Evolutionary conservation across 2,329 filamentous ascomycete species (phyloP), one percentile per base, ranked within the genome.

Genomic region (Xylaria sp.): DNA sequence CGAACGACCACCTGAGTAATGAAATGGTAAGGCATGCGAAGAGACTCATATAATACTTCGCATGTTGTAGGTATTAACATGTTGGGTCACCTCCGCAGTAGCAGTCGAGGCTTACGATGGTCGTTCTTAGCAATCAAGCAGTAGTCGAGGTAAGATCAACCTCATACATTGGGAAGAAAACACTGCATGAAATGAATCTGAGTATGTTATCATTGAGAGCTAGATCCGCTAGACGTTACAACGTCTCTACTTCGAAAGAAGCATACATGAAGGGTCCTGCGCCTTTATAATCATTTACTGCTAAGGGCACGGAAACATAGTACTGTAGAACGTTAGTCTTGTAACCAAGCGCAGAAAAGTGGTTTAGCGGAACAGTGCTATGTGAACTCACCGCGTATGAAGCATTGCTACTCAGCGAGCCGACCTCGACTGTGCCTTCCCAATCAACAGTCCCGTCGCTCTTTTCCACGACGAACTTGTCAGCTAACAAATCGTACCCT

Each of bases 361-460:
- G 20, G 46, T 20, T 18, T 0, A 13, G 20, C 13, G 4, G 36
- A 39, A 39, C 2, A 39, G 36, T 18, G 13, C 7, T 4, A 15
- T 7, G 13, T 2, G 67, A 39, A 62, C 80, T 78, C 72, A 85
- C 84, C 78, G 86, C 81, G 71, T 83, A 87, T 23, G 78, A 80
- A 5, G 79, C 85, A 71, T 83, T 79, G 4, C 82, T 81, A 60
- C 78, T 80, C 67, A 87, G 73, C 63, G 82, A 85, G 36, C 85
- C 84, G 12, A 87, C 85, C 46, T 78, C 71, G 1, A 87, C 85
- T 0, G 85, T 87, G 0, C 84, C 84, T 67, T 85, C 82, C 79
- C 82, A 86, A 67, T 81, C 80, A 55, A 86, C 70, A 2, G 82
- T 83, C 0, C 83, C 83, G 70, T 86, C 83, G 20, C 79, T 78